phyloP scores from a whole-genome alignment of 1,139 yeast species.

The Magnusiomyces tetraspermus region DNA sequence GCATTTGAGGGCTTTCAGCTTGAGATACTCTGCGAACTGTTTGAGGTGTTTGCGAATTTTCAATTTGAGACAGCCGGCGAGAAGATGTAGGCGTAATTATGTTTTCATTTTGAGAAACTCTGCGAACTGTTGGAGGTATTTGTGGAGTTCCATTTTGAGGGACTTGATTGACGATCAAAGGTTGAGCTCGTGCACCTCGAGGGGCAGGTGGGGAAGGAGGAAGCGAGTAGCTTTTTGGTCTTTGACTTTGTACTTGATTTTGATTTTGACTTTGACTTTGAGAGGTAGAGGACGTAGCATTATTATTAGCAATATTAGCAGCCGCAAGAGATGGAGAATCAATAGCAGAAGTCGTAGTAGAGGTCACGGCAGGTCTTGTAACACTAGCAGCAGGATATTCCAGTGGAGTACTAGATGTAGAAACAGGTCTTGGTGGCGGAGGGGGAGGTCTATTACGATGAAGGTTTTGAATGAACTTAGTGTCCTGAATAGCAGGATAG shows the following conservation, averaged over 20 bases:
- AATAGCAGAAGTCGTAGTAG: background rate
- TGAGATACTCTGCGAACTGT: too few relatives aligned
- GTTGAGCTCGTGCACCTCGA: background rate
- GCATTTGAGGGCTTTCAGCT: too few relatives aligned
- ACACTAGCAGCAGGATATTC: too few relatives aligned
- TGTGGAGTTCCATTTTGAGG: too few relatives aligned
- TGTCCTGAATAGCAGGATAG: background rate
- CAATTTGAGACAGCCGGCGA: too few relatives aligned
- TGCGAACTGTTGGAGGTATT: too few relatives aligned
- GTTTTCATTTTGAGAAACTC: too few relatives aligned
- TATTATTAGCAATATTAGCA: background rate
- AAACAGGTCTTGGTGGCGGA: background rate
- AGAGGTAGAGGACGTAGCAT: background rate
- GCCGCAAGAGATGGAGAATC: background rate
- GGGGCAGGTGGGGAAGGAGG: background rate
- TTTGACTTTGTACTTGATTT: background rate
- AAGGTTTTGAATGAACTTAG: background rate
- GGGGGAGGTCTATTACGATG: background rate
- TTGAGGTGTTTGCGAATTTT: too few relatives aligned
- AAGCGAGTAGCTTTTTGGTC: background rate
- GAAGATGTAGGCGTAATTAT: too few relatives aligned
- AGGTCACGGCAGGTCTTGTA: background rate
- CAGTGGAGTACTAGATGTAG: too few relatives aligned
- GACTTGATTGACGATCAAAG: background rate
- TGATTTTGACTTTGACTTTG: background rate